Conservation (phyloP, 2,329 filamentous ascomycete genomes). For the Penicillium sp. region DNA sequence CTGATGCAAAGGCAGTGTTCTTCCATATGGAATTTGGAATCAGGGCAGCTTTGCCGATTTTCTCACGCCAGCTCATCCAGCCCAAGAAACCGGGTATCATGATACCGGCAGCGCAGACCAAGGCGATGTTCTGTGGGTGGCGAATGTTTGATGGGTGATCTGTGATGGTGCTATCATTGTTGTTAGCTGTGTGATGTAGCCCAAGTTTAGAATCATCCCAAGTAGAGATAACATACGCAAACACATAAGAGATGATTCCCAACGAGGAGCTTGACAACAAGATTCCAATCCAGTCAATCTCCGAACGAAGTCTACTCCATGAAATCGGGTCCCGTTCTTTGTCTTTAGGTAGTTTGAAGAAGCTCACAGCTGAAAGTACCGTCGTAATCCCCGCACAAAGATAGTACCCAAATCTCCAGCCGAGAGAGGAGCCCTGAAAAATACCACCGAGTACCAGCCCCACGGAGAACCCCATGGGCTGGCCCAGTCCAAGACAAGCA, state of each 20-base stretch:
- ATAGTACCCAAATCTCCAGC: slow-evolving; percentile 56
- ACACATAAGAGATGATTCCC: slow-evolving; percentile 53
- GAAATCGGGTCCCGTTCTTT: slow-evolving; percentile 7
- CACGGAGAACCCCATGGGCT: slow-evolving; percentile 53
- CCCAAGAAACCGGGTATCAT: slow-evolving; percentile 50
- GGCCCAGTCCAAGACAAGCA: slow-evolving; percentile 50
- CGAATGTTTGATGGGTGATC: slow-evolving; percentile 38
- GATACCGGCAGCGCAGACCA: slow-evolving; percentile 48
- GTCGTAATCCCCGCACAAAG: slow-evolving; percentile 47
- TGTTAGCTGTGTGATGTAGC: not conserved
- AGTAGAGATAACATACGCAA: slow-evolving; percentile 40
- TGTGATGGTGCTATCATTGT: slow-evolving; percentile 22
- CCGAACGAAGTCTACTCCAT: slow-evolving; percentile 11
- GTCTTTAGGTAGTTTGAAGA: slow-evolving; percentile 34
- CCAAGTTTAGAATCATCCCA: not conserved
- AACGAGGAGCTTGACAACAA: slow-evolving; percentile 48
- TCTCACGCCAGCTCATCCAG: slow-evolving; percentile 56
- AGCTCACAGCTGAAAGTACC: slow-evolving; percentile 41
- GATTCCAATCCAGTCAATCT: slow-evolving; percentile 57
- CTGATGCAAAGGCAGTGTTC: slow-evolving; percentile 56
- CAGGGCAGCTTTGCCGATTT: slow-evolving; percentile 50
- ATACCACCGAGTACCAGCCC: slow-evolving; percentile 48
- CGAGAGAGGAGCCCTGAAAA: slow-evolving; percentile 46
- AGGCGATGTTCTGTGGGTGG: slow-evolving; percentile 45
- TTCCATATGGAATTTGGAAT: slow-evolving; percentile 64